These are phyloP conservation scores for Termitomyces sp. DNA, from an alignment of 768 basidiomycete genomes.

Conservation along the genomic window DNA sequence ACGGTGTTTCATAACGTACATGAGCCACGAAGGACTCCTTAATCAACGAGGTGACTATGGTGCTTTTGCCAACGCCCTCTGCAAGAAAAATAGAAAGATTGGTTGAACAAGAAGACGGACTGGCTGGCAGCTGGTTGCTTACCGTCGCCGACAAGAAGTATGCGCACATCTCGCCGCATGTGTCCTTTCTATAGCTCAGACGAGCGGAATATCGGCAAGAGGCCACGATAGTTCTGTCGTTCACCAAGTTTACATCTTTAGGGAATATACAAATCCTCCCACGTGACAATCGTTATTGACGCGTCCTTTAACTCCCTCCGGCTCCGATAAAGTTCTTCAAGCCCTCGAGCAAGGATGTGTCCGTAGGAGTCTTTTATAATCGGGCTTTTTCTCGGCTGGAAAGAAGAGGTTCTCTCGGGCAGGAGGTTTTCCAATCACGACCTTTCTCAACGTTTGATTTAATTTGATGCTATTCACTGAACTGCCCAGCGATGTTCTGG, in stretches of 20 bases:
- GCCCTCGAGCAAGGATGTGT: background rate
- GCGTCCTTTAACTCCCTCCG: background rate
- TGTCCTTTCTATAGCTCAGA: slow-evolving; percentile 12
- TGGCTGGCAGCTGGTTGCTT: slow-evolving; percentile 19
- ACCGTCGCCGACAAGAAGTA: slow-evolving; percentile 94
- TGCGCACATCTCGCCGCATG: slow-evolving; percentile 92
- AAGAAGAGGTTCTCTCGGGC: background rate
- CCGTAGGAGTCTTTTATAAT: background rate
- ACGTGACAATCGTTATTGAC: slow-evolving; percentile 12
- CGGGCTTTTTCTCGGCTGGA: background rate
- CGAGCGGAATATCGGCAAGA: slow-evolving; percentile 3
- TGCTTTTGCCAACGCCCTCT: slow-evolving; percentile 99
- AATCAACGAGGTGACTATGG: slow-evolving; percentile 94
- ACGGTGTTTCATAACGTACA: slow-evolving; percentile 34
- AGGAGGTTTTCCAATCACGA: background rate
- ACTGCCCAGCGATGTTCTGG: slow-evolving; percentile 51
- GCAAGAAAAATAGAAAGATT: slow-evolving; percentile 8
- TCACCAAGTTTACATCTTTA: slow-evolving; percentile 8
- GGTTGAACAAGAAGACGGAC: slow-evolving; percentile 9
- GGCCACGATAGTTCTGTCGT: background rate
- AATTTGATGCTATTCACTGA: slow-evolving; percentile 21
- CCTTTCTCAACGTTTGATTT: background rate
- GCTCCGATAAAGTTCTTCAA: background rate
- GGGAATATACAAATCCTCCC: slow-evolving; percentile 3
- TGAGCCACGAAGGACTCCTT: slow-evolving; percentile 92